A percentile compares a stretch with the other conserved stretches of the same genome.
Conservation (phyloP, 2,329 filamentous ascomycete species). For the Phialophora chinensis region DNA sequence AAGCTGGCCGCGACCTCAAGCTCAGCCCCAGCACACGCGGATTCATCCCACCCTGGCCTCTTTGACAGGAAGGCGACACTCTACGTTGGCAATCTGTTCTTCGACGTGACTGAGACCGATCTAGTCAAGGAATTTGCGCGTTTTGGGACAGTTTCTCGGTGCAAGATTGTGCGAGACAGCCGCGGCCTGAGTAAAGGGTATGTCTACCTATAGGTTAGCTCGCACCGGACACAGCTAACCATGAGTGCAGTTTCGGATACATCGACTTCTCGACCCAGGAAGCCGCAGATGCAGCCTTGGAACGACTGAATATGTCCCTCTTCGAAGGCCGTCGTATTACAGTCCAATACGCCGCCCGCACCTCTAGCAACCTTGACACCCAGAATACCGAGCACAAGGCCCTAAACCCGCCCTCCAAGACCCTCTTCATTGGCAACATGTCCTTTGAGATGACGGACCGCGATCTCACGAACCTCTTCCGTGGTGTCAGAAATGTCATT, state of each 20-base stretch:
- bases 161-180: conserved; percentile 65
- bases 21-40: neutral
- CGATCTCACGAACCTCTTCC: conserved; percentile 80
- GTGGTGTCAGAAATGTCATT: conserved; percentile 69
- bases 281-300: conserved; percentile 62
- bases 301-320: conserved; percentile 63
- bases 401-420: conserved; percentile 62
- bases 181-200: conserved; percentile 74
- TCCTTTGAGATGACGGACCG: conserved; percentile 83
- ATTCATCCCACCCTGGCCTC: conserved; percentile 14
- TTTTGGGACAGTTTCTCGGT: conserved; percentile 61
- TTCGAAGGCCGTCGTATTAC: conserved; percentile 69
- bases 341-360: conserved; percentile 62
- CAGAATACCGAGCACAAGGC: conserved; percentile 14
- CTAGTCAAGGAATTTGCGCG: conserved; percentile 64
- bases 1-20: conserved; percentile 15
- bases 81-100: conserved; percentile 73
- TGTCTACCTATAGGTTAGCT: conserved; percentile 35
- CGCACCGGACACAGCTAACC: conserved; percentile 24
- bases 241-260: conserved; percentile 65
- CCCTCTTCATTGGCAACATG: conserved; percentile 84
- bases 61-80: conserved; percentile 54
- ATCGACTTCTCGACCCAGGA: conserved; percentile 63
- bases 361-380: conserved; percentile 4
- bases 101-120: conserved; percentile 68